Base-by-base conservation (phyloP, 306 rosid genomes). In the Sindora glabra region DNA sequence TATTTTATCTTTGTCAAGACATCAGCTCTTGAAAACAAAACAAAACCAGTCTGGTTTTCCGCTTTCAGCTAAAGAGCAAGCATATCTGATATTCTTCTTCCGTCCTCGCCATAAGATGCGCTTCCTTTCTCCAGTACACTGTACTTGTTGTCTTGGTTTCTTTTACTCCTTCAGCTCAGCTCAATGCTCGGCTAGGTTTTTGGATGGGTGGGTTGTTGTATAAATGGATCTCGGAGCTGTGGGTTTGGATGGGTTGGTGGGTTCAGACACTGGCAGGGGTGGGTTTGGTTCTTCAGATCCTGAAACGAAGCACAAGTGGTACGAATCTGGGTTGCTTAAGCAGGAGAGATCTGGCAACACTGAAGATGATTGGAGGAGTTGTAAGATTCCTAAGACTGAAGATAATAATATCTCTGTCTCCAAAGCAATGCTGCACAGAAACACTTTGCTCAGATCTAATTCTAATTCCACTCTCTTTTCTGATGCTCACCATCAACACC, bases 151-250 rank as follows among this genome's bases (percentile, higher is more conserved):
- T 42, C 52, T 41, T 38, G 53, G 76, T 50, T 68, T 71, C 79
- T 34, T 65, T 25, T 73, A 60, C 81, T 57, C 42, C 50, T 23
- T 34, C 57, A 59, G 27, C 56, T 65, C 60, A 45, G 6, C 30
- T 26, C 6, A 26, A 71, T 26, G 26, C 40, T 48, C 39, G 46
- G 62, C 40, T 70, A 60, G 68, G 21, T 29, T 2, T 8, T 8
- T n/a, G n/a, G n/a, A n/a, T n/a, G n/a, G 22, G 25, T 40, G 46
- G 68, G 16, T 14, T 52, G 67, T 34, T 56, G 49, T 33, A 21
- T 14, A 29, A 4, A 86, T 86, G 96, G 99, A 92, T 89, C 82
- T 89, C 76, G 87, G 89, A 47, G 78, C 67, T 48, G 74, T 80
- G 78, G 82, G 95, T 75, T 79, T 81, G 27, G 87, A 83, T 48